Evolutionary conservation across 129 eudicot species (phyloP).

Genomic region (Calendula officinalis): DNA sequence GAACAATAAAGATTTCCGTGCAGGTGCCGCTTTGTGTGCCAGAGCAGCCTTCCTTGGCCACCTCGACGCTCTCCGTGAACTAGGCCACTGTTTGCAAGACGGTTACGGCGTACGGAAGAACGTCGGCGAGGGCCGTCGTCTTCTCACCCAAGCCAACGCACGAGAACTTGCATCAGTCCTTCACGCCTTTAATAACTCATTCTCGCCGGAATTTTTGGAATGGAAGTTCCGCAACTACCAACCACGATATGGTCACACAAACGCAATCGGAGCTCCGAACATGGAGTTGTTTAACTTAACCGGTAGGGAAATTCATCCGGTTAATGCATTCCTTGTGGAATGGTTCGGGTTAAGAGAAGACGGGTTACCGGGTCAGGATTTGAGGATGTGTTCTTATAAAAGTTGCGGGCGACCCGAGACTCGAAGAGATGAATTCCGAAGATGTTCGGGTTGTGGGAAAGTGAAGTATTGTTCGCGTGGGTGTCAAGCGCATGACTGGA

Average conservation of each 20-base stretch:
- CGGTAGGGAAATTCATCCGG: slow-evolving; percentile 30
- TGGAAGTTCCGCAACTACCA: neutral
- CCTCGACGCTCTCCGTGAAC: slow-evolving; percentile 46
- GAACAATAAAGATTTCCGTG: slow-evolving; percentile 30
- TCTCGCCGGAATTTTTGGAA: neutral
- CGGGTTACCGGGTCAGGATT: slow-evolving; percentile 14
- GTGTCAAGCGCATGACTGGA: slow-evolving; percentile 63
- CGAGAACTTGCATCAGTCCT: slow-evolving; percentile 32
- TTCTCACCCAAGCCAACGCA: slow-evolving; percentile 41
- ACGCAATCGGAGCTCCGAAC: neutral
- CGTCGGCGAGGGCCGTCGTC: slow-evolving; percentile 29
- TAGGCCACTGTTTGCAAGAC: slow-evolving; percentile 55
- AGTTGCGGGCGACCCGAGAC: slow-evolving; percentile 50
- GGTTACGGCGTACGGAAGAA: slow-evolving; percentile 50
- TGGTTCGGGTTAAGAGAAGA: slow-evolving; percentile 41
- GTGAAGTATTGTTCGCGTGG: slow-evolving; percentile 59
- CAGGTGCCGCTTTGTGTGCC: slow-evolving; percentile 48
- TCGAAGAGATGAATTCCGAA: slow-evolving; percentile 46
- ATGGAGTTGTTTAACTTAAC: slow-evolving; percentile 14
- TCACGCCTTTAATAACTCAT: neutral
- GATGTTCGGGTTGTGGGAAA: slow-evolving; percentile 49
- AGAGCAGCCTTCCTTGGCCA: slow-evolving; percentile 52
- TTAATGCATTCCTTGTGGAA: slow-evolving; percentile 39
- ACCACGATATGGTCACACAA: neutral
- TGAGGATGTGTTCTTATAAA: slow-evolving; percentile 30